Evolutionary conservation across 768 basidiomycete species (phyloP), one percentile per base, ranked within the genome.

Genomic region (Cystofilobasidium capitatum): DNA sequence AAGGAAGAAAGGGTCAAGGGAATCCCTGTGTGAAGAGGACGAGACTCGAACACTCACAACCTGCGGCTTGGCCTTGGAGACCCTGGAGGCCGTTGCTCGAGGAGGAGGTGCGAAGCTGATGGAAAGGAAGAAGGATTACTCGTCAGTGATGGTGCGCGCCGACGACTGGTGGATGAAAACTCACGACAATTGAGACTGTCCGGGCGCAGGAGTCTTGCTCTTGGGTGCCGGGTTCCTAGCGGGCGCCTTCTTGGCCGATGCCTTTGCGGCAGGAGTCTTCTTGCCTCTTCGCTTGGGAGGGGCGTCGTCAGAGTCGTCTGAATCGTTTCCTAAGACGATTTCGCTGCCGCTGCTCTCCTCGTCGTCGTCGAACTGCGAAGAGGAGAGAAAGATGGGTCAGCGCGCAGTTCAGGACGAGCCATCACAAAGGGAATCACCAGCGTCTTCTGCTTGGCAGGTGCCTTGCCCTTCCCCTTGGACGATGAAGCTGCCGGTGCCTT

Each of bases 321-420:
- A n/a, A 12, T 17, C 29, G 58, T 47, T 17, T 29, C 24, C 16
- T 42, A 62, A 47, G 20, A 26, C 33, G 20, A 67, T 33, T 22
- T 47, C 40, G 44, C 49, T 37, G 47, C 42, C 29, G n/a, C n/a
- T n/a, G 70, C 47, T 24, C 54, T 54, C 36, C 54, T 76, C 69
- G 55, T 87, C 87, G 55, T 88, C 75, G 58, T 91, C 87, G 83
- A 88, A 85, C 79, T 81, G 78, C 87, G 88, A 88, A 3, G 87
- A 89, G 73, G 89, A 89, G 17, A 76, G 75, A 0, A 33, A 54
- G 24, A 33, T 42, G 3, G 12, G 29, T 73, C 78, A 17, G 71
- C 80, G 39, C 85, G n/a, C 26, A 39, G 22, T 16, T 62, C n/a
- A 55, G 17, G n/a, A 29, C 58, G 47, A 55, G 62, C 33, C 49